These are phyloP conservation scores for Vitis riparia DNA, from an alignment of 164 flowering plant genomes.

Conservation along the genomic window DNA sequence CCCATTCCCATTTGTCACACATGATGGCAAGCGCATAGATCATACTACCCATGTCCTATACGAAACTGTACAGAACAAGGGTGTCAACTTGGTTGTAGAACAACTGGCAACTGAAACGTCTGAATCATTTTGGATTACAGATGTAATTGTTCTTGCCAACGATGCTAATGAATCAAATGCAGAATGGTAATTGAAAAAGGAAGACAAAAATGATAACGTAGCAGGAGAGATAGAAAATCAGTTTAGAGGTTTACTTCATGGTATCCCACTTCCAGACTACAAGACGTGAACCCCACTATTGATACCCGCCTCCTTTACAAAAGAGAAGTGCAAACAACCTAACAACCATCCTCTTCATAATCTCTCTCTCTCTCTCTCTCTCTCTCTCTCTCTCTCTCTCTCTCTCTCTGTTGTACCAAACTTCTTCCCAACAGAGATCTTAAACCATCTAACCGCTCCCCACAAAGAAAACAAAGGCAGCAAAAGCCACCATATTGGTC, in stretches of 20 bases:
- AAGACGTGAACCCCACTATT: conserved; percentile 29
- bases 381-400: conserved; percentile 10
- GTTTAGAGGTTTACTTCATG: background rate
- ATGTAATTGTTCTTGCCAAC: background rate
- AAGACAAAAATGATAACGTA: background rate
- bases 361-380: conserved; percentile 9
- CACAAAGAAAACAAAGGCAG: conserved; percentile 5
- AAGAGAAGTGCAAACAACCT: background rate
- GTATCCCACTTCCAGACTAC: background rate
- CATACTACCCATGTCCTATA: no score
- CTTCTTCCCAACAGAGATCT: background rate
- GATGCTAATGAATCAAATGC: no score
- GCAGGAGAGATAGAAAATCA: background rate
- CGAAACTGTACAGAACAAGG: no score
- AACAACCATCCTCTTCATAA: background rate
- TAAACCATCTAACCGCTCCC: conserved; percentile 7
- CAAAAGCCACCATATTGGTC: conserved; percentile 3
- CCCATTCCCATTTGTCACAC: no score
- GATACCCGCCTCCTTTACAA: background rate
- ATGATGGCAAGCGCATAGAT: no score
- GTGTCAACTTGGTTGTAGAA: no score
- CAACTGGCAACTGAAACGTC: no score
- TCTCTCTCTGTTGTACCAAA: conserved; percentile 6
- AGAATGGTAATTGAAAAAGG: background rate
- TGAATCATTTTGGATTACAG: no score